These are phyloP conservation scores for Yarrowia deformans DNA, from an alignment of 805 yeast genomes.

Conservation along the genomic window DNA sequence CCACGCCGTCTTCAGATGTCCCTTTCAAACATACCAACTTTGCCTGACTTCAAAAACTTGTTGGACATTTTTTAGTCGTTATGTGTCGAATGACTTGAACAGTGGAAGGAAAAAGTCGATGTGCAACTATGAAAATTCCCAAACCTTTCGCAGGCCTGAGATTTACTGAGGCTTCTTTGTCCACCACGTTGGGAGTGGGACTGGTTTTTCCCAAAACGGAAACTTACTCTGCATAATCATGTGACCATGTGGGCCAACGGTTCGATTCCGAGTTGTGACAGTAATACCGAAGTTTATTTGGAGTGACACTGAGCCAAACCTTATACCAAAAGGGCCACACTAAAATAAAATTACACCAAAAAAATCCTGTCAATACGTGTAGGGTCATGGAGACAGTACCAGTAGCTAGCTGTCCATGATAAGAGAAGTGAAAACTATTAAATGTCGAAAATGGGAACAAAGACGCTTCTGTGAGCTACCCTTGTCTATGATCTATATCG, in stretches of 20 bases:
- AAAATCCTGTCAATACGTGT: no score
- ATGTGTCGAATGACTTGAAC: slow-evolving; percentile 38
- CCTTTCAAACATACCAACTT: slow-evolving; percentile 81
- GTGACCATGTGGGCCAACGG: background rate
- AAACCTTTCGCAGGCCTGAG: slow-evolving; percentile 39
- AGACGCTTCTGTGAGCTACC: no score
- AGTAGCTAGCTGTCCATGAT: no score
- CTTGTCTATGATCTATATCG: no score
- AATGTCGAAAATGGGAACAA: no score
- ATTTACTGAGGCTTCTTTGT: slow-evolving; percentile 24
- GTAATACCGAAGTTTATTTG: background rate
- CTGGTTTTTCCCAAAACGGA: slow-evolving; percentile 31
- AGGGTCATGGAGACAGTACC: no score
- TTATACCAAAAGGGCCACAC: background rate
- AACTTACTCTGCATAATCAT: slow-evolving; percentile 14
- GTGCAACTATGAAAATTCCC: slow-evolving; percentile 36
- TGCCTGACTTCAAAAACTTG: slow-evolving; percentile 99
- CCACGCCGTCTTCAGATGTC: slow-evolving; percentile 8
- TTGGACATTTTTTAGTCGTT: slow-evolving; percentile 38
- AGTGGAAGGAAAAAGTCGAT: slow-evolving; percentile 36
- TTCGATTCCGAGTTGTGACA: background rate
- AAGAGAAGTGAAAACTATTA: no score
- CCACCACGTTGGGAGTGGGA: slow-evolving; percentile 34
- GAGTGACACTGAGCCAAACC: background rate
- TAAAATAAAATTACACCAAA: background rate